Base-by-base conservation (phyloP, 225 moss, liverwort and hornwort species). In the Asterella californica region DNA sequence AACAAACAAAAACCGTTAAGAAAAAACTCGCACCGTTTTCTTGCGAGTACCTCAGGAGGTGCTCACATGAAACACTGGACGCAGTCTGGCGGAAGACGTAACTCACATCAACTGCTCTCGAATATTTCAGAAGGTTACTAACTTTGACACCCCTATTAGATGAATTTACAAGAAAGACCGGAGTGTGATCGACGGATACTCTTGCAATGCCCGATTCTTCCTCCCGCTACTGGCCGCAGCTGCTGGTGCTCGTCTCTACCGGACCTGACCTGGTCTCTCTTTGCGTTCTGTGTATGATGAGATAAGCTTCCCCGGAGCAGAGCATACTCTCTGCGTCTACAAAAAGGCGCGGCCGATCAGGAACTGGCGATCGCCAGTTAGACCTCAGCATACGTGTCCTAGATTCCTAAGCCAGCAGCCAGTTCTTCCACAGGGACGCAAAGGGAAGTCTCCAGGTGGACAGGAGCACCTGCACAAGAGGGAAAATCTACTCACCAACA, bases 301-400 rank as follows among this genome's bases (percentile, higher is more conserved):
- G 53, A 53, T 53, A 17, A n/a, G 53, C 30, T 50, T 42, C 52
- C 32, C 33, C 21, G 36, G 33, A n/a, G 36, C 74, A 52, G 10
- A 17, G 24, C 72, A 22, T 48, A 29, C 48, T 14, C 50, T 72
- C 29, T 48, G 10, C 33, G 52, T 10, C 74, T 33, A 30, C 72
- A 29, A 50, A 74, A 54, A 74, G 74, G 48, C 29, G 29, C 74
- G 74, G 30, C 52, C 15, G 74, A 74, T 52, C 52, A 17, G 30
- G 52, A 50, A 74, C 74, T 18, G 74, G 53, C 74, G 4, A 33
- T 74, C 53, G 33, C 74, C 74, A 33, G 33, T 74, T 53, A 32
- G 32, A 48, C 17, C 19, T 29, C n/a, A 15, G 74, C 52, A 52
- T 52, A 74, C 74, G 74, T 74, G 73, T 73, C 49, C 15, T 5